Base-by-base conservation (phyloP, 129 eudicot genomes). In the Sambucus nigra region DNA sequence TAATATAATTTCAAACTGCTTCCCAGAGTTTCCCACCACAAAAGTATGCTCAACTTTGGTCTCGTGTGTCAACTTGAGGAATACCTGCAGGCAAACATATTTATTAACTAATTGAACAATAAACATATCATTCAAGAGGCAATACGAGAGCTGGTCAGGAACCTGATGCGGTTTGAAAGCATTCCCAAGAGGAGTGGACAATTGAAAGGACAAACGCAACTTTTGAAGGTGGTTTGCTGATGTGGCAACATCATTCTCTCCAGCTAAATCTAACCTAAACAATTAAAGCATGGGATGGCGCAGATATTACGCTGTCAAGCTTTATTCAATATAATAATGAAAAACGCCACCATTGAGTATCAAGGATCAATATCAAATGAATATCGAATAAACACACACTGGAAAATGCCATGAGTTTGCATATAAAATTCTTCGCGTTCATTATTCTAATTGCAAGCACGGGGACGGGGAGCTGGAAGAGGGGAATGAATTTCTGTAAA, bases 181-280 rank as follows among this genome's bases (percentile, higher is more conserved):
- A 47, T 79, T 65, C 56, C 95, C 94, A 25, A 67, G 62, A 51
- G 98, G 94, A 31, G 83, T 70, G 26, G 83, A 62, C 69, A 91
- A 69, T 59, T 63, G 69, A 75, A 91, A 91, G 45, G 88, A 78
- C 60, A 85, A 31, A 16, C 69, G 76, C 71, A 91, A 54, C 89
- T 91, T 91, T 61, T 91, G 98, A 46, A 91, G 95, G 59, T 91
- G 98, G 79, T 81, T 91, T 59, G 98, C 98, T 57, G 88, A 79
- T 57, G 85, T 61, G 25, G 94, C 53, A 71, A 79, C 57, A 32
- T 66, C 77, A 72, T 61, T 71, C 31, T 74, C 60, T 60, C 86
- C 84, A 63, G 76, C 66, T 66, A 85, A 67, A 47, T 67, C 79
- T 47, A 91, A 72, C 81, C 98, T 91, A 72, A 33, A 64, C 9